Base-by-base conservation (phyloP, 2,329 filamentous ascomycete genomes). In the Talaromyces islandicus region DNA sequence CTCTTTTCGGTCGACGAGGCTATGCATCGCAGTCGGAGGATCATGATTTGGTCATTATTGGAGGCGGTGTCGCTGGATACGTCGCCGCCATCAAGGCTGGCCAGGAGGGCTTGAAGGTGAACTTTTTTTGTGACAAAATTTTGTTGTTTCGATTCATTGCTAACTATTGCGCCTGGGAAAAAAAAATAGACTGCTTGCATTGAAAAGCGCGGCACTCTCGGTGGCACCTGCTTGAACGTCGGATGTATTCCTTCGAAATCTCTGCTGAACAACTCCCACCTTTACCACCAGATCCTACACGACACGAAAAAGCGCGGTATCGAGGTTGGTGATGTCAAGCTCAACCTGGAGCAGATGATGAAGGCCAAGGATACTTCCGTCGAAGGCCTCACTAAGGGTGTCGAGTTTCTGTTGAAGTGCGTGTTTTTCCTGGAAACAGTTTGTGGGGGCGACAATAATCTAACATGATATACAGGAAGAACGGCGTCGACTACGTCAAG, bases 201-300 rank as follows among this genome's bases (percentile, higher is more conserved):
- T 81, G 94, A 99, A 82, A 99, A 99, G 85, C 91, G 94, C 75
- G 94, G 94, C 68, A 84, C 86, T 63, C 88, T 99, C 70, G 94
- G 94, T 72, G 94, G 94, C 75, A 99, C 94, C 72, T 99, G 94
- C 83, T 82, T 99, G 72, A 99, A 99, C 77, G 94, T 99, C 73
- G 94, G 94, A 80, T 99, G 94, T 81, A 99, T 99, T 75, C 94
- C 94, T 67, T 99, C 94, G 67, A 99, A 99, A 81, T 97, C 94
- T 64, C 91, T 99, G 69, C 90, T 99, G 77, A 99, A 97, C 88
- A 97, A 97, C 85, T 97, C 94, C 70, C 92, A 97, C 78, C 85
- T 97, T 63, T 97, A 97, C 84, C 93, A 97, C 83, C 89, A 92
- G 80, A 89, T 97, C 73, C 86, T 95, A 63, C 93, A 99, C 82